These are phyloP conservation scores for Botrytis paeoniae DNA, from an alignment of 2,329 filamentous ascomycete species.

Conservation along the genomic window DNA sequence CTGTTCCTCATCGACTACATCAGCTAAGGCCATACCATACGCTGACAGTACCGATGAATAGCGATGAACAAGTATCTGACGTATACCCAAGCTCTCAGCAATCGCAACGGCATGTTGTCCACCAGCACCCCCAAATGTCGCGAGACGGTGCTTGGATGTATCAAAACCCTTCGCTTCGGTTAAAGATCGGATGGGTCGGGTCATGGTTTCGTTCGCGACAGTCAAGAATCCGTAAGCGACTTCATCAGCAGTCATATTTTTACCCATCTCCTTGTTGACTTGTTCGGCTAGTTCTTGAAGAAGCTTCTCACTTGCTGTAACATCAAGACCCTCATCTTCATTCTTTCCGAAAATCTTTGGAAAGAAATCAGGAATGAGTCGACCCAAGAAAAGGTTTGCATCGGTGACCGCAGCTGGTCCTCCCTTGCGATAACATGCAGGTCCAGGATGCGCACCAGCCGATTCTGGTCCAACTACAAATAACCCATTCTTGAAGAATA, in stretches of 20 bases:
- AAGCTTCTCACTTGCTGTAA: slow-evolving; percentile 68
- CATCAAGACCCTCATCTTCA: slow-evolving; percentile 77
- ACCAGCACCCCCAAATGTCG: slow-evolving; percentile 88
- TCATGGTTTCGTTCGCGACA: slow-evolving; percentile 90
- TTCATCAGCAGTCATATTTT: slow-evolving; percentile 73
- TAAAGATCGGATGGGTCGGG: slow-evolving; percentile 80
- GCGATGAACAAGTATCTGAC: slow-evolving; percentile 79
- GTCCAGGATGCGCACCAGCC: slow-evolving; percentile 73
- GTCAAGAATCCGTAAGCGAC: slow-evolving; percentile 87
- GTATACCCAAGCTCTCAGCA: slow-evolving; percentile 77
- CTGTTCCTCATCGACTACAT: slow-evolving; percentile 89
- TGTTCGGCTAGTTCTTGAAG: slow-evolving; percentile 73
- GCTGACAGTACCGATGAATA: slow-evolving; percentile 89
- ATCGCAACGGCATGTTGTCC: slow-evolving; percentile 93
- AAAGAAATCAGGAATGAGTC: slow-evolving; percentile 86
- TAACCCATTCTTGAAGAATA: slow-evolving; percentile 68
- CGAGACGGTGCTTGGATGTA: slow-evolving; percentile 83
- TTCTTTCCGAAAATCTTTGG: slow-evolving; percentile 92
- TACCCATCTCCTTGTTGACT: slow-evolving; percentile 73
- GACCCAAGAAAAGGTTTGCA: slow-evolving; percentile 80
- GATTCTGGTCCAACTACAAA: slow-evolving; percentile 66
- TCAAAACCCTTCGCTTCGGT: slow-evolving; percentile 93
- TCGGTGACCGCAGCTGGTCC: slow-evolving; percentile 89
- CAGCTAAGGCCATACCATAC: slow-evolving; percentile 88
- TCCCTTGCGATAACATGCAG: slow-evolving; percentile 85